Evolutionary conservation across 306 rosid species (phyloP), one percentile per base, ranked within the genome.

Genomic region (Senna siamea): DNA sequence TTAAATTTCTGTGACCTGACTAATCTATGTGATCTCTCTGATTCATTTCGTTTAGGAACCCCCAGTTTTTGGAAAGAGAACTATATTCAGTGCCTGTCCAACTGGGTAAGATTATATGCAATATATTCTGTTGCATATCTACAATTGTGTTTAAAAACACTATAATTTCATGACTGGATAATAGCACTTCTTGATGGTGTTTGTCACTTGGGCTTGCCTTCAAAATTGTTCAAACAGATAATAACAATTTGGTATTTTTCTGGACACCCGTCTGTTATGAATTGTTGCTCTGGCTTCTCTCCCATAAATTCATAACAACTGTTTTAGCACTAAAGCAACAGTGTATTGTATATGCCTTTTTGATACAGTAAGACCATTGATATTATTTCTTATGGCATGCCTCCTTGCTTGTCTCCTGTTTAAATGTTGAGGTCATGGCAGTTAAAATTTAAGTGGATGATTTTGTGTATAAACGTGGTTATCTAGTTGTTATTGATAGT

Each of bases 21-120:
- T 75, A 62, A 75, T 77, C 52, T 57, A 56, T 62, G 43, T 78
- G 70, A 70, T 55, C 10, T 55, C 23, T 72, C 11, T 73, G 76
- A 66, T 82, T 83, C 64, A 46, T 78, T 66, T 79, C 65, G 67
- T 81, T 56, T 68, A 95, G 99, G 99, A 89, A 64, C 98, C 99
- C 57, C 99, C 99, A 0, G 93, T 94, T 53, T 94, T 94, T 38
- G 99, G 99, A 70, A 94, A 92, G 87, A 89, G 90, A 77, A 89
- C 99, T 40, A 65, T 90, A 83, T 89, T 94, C 89, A 80, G 86
- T 38, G 65, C 86, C 58, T 65, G 78, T 62, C 79, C 90, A 66
- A 80, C 95, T 73, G 92, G 93, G 99, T 94, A 84, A 87, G 95
- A 72, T 70, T 72, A 62, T 64, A 59, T 44, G 58, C 50, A 53